Base-by-base conservation (phyloP, 192 early-diverging fungal species). In the Backusella westeae region DNA sequence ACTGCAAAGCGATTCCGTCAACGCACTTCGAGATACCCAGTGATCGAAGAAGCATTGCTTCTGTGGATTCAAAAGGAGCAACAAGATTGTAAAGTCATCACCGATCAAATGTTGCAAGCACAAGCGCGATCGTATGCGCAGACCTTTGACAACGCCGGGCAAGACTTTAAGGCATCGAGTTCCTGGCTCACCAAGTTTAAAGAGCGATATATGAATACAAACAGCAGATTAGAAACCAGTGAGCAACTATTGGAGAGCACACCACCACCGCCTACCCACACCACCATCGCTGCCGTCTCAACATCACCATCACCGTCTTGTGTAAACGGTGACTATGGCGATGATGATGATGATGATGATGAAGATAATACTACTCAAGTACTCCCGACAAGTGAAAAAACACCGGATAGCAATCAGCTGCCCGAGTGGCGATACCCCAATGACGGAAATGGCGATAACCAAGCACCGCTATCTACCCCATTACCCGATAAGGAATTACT, bases 141-240 rank as follows among this genome's bases (percentile, higher is more conserved):
- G 26, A 34, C 74, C 0, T 75, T 46, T 36, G 26, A 41, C 6
- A 34, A 35, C 4, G 59, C 17, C 34, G 74, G 65, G 7, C 19
- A 29, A 44, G 74, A 68, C 32, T 75, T 75, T 19, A 75, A 75
- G 21, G 74, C 74, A 12, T 75, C 74, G 6, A 68, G 39, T 52
- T 68, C 74, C 9, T 75, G 74, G 74, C 65, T 75, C 3, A 14
- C 66, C 21, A 75, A 75, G 21, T 75, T 75, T 29, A 75, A 75
- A 34, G 66, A 69, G 34, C 23, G 74, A 46, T 75, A 75, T 29
- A 42, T 75, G 19, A 56, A 34, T n/a, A 19, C 4, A 2, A 8
- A n/a, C 7, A 53, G 8, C 21, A 53, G 32, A 32, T 32, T 32
- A 32, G 32, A 32, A 3, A 3, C 32, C 32, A 32, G 32, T 3